Percentiles rank a stretch among this genome's conserved stretches.
Conservation (phyloP, 805 yeast genomes). For the Kuraishia piskuri region DNA sequence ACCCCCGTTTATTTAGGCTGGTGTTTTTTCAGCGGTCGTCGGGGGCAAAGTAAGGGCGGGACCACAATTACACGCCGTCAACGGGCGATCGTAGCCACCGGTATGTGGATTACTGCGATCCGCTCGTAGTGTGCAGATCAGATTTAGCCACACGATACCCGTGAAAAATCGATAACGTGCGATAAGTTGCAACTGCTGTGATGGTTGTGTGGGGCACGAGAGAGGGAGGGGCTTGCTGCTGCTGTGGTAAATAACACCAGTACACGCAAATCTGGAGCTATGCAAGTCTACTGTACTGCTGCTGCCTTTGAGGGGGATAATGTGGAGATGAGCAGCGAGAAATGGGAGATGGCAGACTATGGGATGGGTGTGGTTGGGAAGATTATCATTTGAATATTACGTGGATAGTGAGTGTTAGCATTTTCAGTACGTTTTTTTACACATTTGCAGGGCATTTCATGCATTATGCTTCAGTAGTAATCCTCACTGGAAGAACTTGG, state of each 20-base stretch:
- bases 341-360: not conserved
- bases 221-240: not conserved
- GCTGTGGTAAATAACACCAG: not conserved
- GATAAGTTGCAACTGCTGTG: not conserved
- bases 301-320: too few relatives aligned
- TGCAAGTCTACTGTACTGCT: too few relatives aligned
- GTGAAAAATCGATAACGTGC: not conserved
- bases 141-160: not conserved
- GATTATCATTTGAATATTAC: not conserved
- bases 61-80: not conserved
- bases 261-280: not conserved
- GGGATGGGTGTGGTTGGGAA: not conserved
- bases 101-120: not conserved
- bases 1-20: not conserved
- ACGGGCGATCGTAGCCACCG: not conserved
- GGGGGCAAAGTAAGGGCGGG: not conserved
- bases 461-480: too few relatives aligned
- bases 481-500: constrained; percentile 47
- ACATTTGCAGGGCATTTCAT: not conserved
- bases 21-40: not conserved
- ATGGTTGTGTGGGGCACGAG: not conserved
- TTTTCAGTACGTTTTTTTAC: not conserved
- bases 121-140: not conserved
- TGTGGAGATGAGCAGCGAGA: not conserved
- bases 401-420: too few relatives aligned